phyloP scores from a whole-genome alignment of 768 basidiomycete genomes.

The Tephrocybe sp. region DNA sequence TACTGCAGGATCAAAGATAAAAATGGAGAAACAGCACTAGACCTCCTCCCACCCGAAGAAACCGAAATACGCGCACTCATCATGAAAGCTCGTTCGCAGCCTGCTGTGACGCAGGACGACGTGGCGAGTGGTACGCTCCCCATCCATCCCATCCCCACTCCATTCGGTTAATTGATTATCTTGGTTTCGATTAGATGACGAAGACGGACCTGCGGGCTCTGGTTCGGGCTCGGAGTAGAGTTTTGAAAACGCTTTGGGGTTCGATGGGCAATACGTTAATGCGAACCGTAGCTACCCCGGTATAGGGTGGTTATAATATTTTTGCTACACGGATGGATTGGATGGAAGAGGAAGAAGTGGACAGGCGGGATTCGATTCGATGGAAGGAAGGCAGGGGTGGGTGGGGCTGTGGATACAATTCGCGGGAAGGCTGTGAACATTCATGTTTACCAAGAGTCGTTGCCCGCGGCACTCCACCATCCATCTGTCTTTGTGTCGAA shows the following conservation, averaged over 20 bases:
- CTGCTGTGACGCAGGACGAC: slow-evolving; percentile 54
- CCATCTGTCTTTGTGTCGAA: too few species aligned
- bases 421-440: too few species aligned
- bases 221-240: slow-evolving; percentile 34
- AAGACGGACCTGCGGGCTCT: slow-evolving; percentile 25
- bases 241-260: neutral
- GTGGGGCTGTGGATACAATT: too few species aligned
- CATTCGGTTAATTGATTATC: too few species aligned
- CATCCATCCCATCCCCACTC: neutral
- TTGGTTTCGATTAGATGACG: slow-evolving; percentile 17
- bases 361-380: too few species aligned
- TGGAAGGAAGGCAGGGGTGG: too few species aligned
- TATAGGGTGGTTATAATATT: too few species aligned
- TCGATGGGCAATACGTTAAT: neutral
- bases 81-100: slow-evolving; percentile 50
- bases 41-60: slow-evolving; percentile 55
- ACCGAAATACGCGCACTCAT: slow-evolving; percentile 48
- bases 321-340: too few species aligned
- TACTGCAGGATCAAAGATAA: slow-evolving; percentile 66
- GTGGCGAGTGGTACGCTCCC: slow-evolving; percentile 55
- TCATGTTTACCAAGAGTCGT: too few species aligned
- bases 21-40: slow-evolving; percentile 53
- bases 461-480: too few species aligned
- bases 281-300: too few species aligned
- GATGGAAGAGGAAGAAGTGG: too few species aligned